These are phyloP conservation scores for Nitzschia inconspicua DNA, from an alignment of 108 stramenopile genomes.

Conservation along the genomic window DNA sequence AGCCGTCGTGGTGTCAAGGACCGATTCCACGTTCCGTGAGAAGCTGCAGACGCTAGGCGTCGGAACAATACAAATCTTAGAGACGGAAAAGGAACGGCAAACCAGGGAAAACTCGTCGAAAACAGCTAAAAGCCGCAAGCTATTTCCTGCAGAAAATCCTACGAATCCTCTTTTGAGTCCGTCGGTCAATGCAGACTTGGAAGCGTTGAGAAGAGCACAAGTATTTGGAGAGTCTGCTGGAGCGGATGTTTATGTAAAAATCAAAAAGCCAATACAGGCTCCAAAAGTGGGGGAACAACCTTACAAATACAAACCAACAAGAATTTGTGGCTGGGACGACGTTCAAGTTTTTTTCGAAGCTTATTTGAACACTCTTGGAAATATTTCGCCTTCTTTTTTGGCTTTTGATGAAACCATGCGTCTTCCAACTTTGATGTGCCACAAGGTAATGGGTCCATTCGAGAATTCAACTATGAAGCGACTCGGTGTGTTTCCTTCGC, in stretches of 20 bases:
- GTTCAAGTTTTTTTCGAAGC: constrained; percentile 57
- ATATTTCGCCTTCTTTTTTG: too few species aligned
- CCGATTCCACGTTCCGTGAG: background rate
- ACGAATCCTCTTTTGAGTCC: constrained; percentile 18
- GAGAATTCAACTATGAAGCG: constrained; percentile 39
- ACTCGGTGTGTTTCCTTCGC: constrained; percentile 19
- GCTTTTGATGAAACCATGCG: too few species aligned
- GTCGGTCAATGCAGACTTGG: constrained; percentile 49
- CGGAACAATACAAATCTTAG: background rate
- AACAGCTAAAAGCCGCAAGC: background rate
- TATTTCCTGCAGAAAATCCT: too few species aligned
- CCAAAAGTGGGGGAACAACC: background rate
- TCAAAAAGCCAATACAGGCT: constrained; percentile 2
- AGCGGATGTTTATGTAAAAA: constrained; percentile 47
- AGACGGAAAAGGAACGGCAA: constrained; percentile 1
- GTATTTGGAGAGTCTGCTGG: constrained; percentile 38
- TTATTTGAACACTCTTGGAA: constrained; percentile 51
- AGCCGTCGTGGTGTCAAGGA: constrained; percentile 13
- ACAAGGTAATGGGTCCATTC: constrained; percentile 49
- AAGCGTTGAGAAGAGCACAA: constrained; percentile 52
- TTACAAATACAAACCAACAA: constrained; percentile 25
- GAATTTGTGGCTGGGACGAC: constrained; percentile 50
- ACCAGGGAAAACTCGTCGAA: background rate
- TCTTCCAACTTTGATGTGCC: constrained; percentile 56
- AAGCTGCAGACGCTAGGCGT: constrained; percentile 1